Conservation (phyloP, 2,329 filamentous ascomycete species). For the Neocucurbitaria cava region DNA sequence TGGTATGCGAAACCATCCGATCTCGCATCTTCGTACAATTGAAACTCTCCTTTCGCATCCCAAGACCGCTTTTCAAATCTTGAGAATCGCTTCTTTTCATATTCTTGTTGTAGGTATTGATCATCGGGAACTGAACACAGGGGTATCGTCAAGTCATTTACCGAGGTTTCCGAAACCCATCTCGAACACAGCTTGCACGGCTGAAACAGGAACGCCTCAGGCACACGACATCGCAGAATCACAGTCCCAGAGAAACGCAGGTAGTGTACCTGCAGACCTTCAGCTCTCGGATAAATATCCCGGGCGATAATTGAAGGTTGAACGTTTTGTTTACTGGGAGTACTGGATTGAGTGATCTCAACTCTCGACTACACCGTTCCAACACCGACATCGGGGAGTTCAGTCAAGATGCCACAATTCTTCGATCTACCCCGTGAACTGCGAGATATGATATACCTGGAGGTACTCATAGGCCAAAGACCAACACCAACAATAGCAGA, state of each 20-base stretch:
- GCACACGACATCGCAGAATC: background rate
- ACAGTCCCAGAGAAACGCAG: background rate
- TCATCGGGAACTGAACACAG: background rate
- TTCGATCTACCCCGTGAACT: slow-evolving; percentile 41
- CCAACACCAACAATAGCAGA: slow-evolving; percentile 27
- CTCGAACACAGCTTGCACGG: slow-evolving; percentile 13
- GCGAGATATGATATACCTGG: slow-evolving; percentile 43
- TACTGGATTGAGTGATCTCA: background rate
- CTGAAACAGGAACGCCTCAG: slow-evolving; percentile 12
- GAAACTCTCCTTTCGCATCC: background rate
- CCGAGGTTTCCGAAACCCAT: slow-evolving; percentile 8
- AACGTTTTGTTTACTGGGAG: background rate
- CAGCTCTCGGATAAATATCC: slow-evolving; percentile 2
- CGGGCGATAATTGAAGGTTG: background rate
- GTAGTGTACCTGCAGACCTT: background rate
- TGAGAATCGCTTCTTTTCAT: too few species aligned
- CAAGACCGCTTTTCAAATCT: too few species aligned
- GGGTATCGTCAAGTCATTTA: background rate
- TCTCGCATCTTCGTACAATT: background rate
- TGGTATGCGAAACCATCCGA: background rate
- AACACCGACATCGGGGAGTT: background rate
- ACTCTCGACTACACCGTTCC: background rate
- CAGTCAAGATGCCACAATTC: slow-evolving; percentile 31
- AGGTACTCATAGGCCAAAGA: slow-evolving; percentile 31
- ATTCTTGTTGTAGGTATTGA: background rate